Evolutionary conservation across 495 filamentous ascomycete genomes (phyloP).

Genomic region (Aspergillus ostianus): DNA sequence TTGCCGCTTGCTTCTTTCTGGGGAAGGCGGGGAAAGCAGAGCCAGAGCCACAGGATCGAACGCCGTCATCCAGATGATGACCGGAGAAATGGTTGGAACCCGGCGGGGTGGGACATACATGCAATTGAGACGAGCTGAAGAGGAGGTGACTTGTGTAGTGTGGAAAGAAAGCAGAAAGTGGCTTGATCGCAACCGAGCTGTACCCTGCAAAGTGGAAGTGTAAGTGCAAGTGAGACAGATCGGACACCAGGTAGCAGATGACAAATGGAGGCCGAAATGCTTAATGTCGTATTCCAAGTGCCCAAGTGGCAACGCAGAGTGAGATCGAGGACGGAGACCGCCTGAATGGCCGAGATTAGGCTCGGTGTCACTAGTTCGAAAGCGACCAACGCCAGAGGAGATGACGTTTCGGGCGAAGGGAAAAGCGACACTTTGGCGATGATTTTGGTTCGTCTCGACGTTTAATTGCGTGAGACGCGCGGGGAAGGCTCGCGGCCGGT

Average conservation of each 20-base stretch:
- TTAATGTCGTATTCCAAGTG: neutral
- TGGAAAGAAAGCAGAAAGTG: too few relatives aligned
- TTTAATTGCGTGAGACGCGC: neutral
- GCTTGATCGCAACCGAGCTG: too few relatives aligned
- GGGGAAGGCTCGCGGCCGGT: slow-evolving; percentile 12
- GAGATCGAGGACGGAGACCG: slow-evolving; percentile 3
- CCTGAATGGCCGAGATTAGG: neutral
- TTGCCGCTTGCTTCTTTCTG: neutral
- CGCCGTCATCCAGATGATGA: too few relatives aligned
- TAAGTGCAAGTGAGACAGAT: neutral
- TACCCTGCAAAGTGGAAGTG: too few relatives aligned
- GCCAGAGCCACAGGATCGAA: neutral
- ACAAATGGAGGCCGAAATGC: too few relatives aligned
- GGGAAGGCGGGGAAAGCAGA: neutral
- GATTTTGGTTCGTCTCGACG: slow-evolving; percentile 6
- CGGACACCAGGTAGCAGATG: too few relatives aligned
- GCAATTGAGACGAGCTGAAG: neutral
- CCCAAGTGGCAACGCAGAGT: neutral
- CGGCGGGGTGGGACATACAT: neutral
- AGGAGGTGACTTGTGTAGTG: too few relatives aligned
- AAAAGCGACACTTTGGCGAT: slow-evolving; percentile 7
- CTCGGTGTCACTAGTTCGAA: slow-evolving; percentile 1
- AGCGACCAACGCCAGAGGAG: neutral
- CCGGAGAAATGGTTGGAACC: too few relatives aligned
- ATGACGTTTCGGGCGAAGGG: slow-evolving; percentile 46